Evolutionary conservation across 2,329 filamentous ascomycete genomes (phyloP), one percentile per base, ranked within the genome.

Genomic region (Botrytis hyacinthi): DNA sequence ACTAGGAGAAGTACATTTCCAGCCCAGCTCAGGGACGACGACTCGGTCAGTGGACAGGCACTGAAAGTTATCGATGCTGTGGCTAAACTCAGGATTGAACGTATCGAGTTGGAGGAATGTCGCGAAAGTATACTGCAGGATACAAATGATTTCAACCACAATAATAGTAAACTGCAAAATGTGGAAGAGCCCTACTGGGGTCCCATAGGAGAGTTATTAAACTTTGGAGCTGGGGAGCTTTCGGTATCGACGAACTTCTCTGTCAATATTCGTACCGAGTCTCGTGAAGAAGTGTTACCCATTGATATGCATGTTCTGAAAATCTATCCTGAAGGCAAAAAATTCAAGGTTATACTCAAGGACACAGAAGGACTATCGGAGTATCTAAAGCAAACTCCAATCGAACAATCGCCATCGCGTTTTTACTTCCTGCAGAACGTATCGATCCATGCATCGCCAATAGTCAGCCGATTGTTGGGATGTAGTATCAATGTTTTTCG

Each of bases 321-420:
- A n/a, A 10, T 29, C 3, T 5, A 0, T 0, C 7, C 10, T 32
- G 3, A 3, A 9, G 16, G 16, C 4, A 22, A 26, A 14, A 0
- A 3, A 0, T 40, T 22, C 18, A 66, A 44, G 14, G 1, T 44
- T n/a, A 44, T 26, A 51, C 42, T 66, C 14, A 14, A 32, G 20
- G 29, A 48, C 29, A 66, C 42, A 42, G 29, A 46, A 8, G 14
- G 0, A 22, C 14, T 66, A 12, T 32, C 42, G 26, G 8, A 29
- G 26, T 42, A 66, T 66, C 18, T 66, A 14, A 22, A 44, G 18
- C 18, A 29, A 32, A n/a, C 4, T 18, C 7, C n/a, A 44, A 3
- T 9, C 26, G 2, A 66, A 32, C 9, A 32, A 32, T 9, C 0
- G 16, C 0, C 29, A 18, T 4, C 7, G 26, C 14, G n/a, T 40